Conservation (phyloP, 2,329 filamentous ascomycete genomes). For the Neofusicoccum kwambonambiense region DNA sequence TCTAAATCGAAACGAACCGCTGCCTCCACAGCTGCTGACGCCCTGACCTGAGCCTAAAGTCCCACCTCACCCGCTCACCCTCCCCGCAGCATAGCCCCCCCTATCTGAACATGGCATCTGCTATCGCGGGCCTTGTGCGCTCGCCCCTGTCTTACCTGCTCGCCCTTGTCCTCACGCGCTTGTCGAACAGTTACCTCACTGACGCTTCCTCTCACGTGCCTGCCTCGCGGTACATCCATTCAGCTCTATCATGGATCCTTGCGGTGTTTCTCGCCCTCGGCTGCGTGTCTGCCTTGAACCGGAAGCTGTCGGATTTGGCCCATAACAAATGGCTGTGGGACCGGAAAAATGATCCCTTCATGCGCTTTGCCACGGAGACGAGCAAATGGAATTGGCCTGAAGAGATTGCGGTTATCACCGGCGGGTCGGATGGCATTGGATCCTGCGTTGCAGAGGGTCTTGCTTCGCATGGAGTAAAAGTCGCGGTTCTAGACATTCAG, state of each 20-base stretch:
- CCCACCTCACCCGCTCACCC: background rate
- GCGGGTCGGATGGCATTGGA: conserved; percentile 37
- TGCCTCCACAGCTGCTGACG: conserved; percentile 4
- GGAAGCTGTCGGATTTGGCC: conserved; percentile 25
- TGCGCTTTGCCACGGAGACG: conserved; percentile 23
- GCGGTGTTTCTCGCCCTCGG: background rate
- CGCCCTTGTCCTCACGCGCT: background rate
- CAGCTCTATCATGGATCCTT: background rate
- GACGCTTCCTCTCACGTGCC: background rate
- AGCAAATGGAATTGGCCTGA: conserved; percentile 31
- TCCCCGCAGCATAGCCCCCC: background rate
- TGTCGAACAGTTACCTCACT: background rate
- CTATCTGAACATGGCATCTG: background rate
- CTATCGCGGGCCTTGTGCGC: background rate
- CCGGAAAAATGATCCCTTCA: background rate
- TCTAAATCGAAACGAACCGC: background rate
- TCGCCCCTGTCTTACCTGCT: background rate
- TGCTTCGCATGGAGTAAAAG: conserved; percentile 31
- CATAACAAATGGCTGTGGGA: conserved; percentile 41
- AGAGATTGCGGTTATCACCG: conserved; percentile 38
- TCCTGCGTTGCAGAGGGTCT: conserved; percentile 33
- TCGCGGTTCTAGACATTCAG: conserved; percentile 36
- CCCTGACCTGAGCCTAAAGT: background rate
- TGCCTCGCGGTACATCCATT: background rate
- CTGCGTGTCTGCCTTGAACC: background rate